These are phyloP conservation scores for Nemania diffusa DNA, from an alignment of 2,329 filamentous ascomycete species.

Conservation along the genomic window DNA sequence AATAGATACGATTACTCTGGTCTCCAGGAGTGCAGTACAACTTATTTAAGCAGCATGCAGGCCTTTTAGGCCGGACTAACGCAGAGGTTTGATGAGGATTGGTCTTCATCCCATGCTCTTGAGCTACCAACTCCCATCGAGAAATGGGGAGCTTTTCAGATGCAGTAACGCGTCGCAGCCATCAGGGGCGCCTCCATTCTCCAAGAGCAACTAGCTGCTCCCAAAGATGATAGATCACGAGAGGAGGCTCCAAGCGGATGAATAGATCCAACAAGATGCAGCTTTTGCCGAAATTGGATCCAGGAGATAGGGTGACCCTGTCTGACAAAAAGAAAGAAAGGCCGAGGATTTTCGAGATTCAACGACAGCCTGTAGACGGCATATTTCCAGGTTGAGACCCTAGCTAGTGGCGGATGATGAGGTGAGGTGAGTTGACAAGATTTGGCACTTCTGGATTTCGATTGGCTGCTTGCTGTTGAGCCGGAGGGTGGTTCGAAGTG, in stretches of 20 bases:
- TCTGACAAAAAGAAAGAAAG: slow-evolving; percentile 38
- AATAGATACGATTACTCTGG: slow-evolving; percentile 28
- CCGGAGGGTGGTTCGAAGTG: slow-evolving; percentile 42
- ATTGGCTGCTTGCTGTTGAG: slow-evolving; percentile 40
- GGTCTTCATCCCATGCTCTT: slow-evolving; percentile 29
- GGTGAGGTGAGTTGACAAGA: slow-evolving; percentile 45
- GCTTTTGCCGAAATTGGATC: slow-evolving; percentile 42
- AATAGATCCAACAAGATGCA: slow-evolving; percentile 39
- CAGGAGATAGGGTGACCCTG: slow-evolving; percentile 38
- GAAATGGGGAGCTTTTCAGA: slow-evolving; percentile 33
- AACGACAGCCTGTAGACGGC: slow-evolving; percentile 48
- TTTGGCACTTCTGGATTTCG: slow-evolving; percentile 38
- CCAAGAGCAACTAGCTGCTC: slow-evolving; percentile 37
- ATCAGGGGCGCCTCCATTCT: slow-evolving; percentile 39
- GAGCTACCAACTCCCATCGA: slow-evolving; percentile 31
- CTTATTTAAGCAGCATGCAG: slow-evolving; percentile 41
- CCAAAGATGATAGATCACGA: slow-evolving; percentile 38
- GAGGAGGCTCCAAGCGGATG: slow-evolving; percentile 29
- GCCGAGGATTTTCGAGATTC: slow-evolving; percentile 39
- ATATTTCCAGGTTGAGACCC: slow-evolving; percentile 44
- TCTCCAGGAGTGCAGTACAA: slow-evolving; percentile 33
- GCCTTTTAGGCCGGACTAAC: slow-evolving; percentile 33
- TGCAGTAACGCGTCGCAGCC: slow-evolving; percentile 33
- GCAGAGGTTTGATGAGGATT: slow-evolving; percentile 34
- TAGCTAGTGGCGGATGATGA: slow-evolving; percentile 48